These are phyloP conservation scores for Cucumis cinereus DNA, from an alignment of 306 rosid genomes.

Conservation along the genomic window DNA sequence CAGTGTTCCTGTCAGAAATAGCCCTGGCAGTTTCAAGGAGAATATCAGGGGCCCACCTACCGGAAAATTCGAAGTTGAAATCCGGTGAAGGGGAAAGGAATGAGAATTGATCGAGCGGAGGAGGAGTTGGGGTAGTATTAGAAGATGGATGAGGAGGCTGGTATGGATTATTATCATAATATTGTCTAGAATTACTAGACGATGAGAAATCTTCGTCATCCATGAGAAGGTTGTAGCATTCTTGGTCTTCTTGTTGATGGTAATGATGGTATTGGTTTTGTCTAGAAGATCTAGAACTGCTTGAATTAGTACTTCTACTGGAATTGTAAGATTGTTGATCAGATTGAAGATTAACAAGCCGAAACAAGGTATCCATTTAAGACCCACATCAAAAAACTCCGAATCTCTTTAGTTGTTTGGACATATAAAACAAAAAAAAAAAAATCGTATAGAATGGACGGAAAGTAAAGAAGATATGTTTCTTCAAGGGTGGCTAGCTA, in stretches of 20 bases:
- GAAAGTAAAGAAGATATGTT: too few species aligned
- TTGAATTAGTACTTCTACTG: conserved; percentile 39
- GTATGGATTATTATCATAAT: conserved; percentile 21
- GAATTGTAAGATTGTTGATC: conserved; percentile 38
- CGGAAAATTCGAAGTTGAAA: conserved; percentile 46
- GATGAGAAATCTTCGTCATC: conserved; percentile 98
- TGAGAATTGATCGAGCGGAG: conserved; percentile 19
- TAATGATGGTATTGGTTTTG: conserved; percentile 15
- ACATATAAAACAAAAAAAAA: not conserved
- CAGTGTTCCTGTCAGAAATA: conserved; percentile 55
- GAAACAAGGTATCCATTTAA: conserved; percentile 97
- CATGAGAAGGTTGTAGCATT: conserved; percentile 98
- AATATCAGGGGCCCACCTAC: conserved; percentile 61
- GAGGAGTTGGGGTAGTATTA: conserved; percentile 19
- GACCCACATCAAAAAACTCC: conserved; percentile 11
- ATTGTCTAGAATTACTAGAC: conserved; percentile 68
- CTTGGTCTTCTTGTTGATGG: conserved; percentile 47
- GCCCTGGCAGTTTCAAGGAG: conserved; percentile 74
- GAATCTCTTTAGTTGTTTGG: not conserved
- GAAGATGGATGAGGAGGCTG: conserved; percentile 18
- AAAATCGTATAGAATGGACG: too few species aligned
- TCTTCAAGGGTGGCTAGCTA: too few species aligned
- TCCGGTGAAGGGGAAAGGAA: conserved; percentile 31
- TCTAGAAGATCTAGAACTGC: conserved; percentile 66
- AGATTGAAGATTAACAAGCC: conserved; percentile 59